Conservation (phyloP, 1,284 basidiomycete genomes). For the Ganoderma meredithae region DNA sequence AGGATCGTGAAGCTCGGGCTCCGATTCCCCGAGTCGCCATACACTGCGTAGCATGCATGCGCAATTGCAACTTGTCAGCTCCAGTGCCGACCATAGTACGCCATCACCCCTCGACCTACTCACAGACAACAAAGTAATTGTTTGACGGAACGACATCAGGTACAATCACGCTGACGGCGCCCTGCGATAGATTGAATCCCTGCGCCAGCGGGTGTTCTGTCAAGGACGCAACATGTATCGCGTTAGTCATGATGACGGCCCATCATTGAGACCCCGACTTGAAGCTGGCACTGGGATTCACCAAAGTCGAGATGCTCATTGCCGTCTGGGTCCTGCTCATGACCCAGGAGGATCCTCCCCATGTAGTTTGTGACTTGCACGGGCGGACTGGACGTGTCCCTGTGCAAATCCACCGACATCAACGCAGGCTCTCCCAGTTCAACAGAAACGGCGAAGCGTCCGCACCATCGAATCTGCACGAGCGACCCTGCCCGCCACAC, state of each 20-base stretch:
- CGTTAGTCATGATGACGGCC: neutral
- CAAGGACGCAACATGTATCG: neutral
- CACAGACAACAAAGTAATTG: conserved; percentile 47
- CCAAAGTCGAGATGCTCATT: conserved; percentile 47
- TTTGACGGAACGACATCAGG: conserved; percentile 40
- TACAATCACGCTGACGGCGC: conserved; percentile 44
- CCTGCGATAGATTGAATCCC: conserved; percentile 48
- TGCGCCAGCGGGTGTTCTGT: conserved; percentile 52
- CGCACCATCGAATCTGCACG: conserved; percentile 29
- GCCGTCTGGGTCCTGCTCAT: conserved; percentile 37
- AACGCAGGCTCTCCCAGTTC: neutral
- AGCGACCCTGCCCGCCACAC: conserved; percentile 30
- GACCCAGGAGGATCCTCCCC: conserved; percentile 47
- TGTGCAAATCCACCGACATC: conserved; percentile 20
- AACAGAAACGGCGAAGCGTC: neutral
- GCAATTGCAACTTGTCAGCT: neutral
- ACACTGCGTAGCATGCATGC: conserved; percentile 38
- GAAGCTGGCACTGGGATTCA: conserved; percentile 22
- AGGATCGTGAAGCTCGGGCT: conserved; percentile 48
- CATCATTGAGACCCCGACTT: neutral
- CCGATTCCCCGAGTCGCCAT: conserved; percentile 53
- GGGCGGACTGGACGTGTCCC: conserved; percentile 44
- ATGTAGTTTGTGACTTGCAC: conserved; percentile 41
- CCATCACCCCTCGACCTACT: conserved; percentile 29
- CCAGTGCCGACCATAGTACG: neutral